A percentile compares a stretch with the other conserved stretches of the same genome.
Evolutionary conservation across 768 basidiomycete species (phyloP).

Genomic region (Suillus variegatus): DNA sequence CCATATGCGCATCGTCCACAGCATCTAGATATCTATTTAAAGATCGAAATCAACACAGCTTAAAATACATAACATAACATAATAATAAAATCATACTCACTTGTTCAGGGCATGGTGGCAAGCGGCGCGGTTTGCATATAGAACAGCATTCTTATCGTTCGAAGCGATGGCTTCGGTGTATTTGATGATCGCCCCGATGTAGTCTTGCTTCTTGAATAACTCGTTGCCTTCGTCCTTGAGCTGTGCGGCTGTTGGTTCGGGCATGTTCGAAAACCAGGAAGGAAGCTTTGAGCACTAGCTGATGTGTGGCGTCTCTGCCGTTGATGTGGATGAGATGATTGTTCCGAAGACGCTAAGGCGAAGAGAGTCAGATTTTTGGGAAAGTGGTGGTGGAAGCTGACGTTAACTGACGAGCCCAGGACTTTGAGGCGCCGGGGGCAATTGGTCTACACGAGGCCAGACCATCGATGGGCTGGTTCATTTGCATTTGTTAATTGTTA

Average conservation of each 20-base stretch:
- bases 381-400: not conserved
- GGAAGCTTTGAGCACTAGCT: not conserved
- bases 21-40: slow-evolving; percentile 11
- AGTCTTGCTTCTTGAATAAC: slow-evolving; percentile 35
- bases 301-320: not conserved
- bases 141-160: slow-evolving; percentile 39
- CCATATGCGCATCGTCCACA: slow-evolving; percentile 5
- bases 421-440: not conserved
- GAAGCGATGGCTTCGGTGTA: slow-evolving; percentile 44
- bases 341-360: not conserved
- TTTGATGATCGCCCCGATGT: slow-evolving; percentile 36
- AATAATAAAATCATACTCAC: slow-evolving; percentile 17
- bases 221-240: slow-evolving; percentile 47
- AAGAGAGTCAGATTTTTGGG: not conserved
- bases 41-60: not conserved
- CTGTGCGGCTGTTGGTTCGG: slow-evolving; percentile 6
- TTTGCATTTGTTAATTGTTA: not conserved
- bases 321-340: not conserved
- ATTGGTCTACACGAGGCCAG: not conserved
- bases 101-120: slow-evolving; percentile 37
- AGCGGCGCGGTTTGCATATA: slow-evolving; percentile 50
- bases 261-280: not conserved
- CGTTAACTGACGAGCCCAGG: not conserved
- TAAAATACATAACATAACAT: not conserved
- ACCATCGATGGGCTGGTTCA: not conserved